A percentile compares a stretch with the other conserved stretches of the same genome.
Conservation (phyloP, 2,329 filamentous ascomycete species). For the Plenodomus lindquistii region DNA sequence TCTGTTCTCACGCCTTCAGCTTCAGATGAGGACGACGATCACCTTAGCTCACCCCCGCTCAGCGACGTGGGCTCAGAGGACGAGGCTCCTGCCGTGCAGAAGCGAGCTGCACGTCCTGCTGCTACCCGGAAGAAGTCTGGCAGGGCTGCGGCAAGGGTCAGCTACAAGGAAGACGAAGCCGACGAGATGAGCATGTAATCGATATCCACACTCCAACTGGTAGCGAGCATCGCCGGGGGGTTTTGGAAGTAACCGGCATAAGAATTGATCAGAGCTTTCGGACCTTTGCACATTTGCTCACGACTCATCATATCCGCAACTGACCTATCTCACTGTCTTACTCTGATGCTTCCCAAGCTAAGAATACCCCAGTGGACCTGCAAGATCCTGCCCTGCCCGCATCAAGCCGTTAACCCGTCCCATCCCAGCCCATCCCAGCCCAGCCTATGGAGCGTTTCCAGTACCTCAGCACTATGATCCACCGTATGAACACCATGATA, state of each 20-base stretch:
- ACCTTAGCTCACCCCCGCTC: constrained; percentile 42
- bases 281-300: constrained; percentile 6
- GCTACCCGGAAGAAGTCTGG: constrained; percentile 33
- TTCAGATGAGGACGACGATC: constrained; percentile 43
- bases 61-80: constrained; percentile 45
- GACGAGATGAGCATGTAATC: constrained; percentile 32
- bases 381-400: constrained; percentile 20
- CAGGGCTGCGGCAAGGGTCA: constrained; percentile 29
- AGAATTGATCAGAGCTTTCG: constrained; percentile 1
- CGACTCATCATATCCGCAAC: neutral
- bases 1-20: constrained; percentile 49
- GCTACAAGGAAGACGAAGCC: constrained; percentile 42
- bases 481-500: neutral
- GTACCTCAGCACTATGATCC: neutral
- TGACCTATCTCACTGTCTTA: neutral
- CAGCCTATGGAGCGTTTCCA: neutral
- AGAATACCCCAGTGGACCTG: constrained; percentile 1
- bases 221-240: neutral
- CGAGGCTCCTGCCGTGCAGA: constrained; percentile 25
- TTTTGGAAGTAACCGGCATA: neutral
- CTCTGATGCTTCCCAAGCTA: neutral
- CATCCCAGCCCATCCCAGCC: neutral
- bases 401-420: constrained; percentile 16
- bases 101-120: constrained; percentile 26
- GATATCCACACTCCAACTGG: constrained; percentile 1